Evolutionary conservation across 148 eudicot genomes (phyloP), one percentile per base, ranked within the genome.

Genomic region (Camellia lanceoleosa): DNA sequence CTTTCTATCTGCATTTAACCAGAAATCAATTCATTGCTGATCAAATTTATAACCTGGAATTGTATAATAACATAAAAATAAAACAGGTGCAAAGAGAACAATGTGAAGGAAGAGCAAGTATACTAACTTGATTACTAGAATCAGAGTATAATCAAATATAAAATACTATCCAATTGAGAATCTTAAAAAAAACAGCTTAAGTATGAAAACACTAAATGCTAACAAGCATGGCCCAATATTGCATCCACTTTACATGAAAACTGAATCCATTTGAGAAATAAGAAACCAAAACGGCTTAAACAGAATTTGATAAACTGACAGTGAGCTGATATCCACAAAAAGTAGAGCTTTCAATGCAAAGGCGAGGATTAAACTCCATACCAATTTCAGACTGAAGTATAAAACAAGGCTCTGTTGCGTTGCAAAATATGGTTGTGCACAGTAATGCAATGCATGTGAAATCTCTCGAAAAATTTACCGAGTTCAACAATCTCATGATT

Each of bases 1-100:
- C 89, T 90, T 81, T 93, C 94, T 81, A 95, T 85, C 98, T 95
- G 94, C 85, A 85, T 23, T 75, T 78, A 78, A 84, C 76, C 81
- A 83, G 18, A 82, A 77, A 68, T 52, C 63, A 74, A 49, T 63
- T 75, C 55, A 80, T 51, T 42, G 70, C 19, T 70, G 3, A 62
- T n/a, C 64, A 73, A 15, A 63, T 20, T 18, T 49, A 47, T 30
- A 15, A 63, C 59, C 11, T 30, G 54, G 47, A 63, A 65, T 18
- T 47, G 14, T 23, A n/a, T 11, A 58, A 62, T 20, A 76, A 62
- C 18, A 13, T 30, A 12, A 2, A 60, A 44, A 75, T 44, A 58
- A 16, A 60, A 75, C 30, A 73, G 23, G 61, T 18, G 30, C 8
- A 10, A 76, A 67, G 41, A 2, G 15, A 80, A 52, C 42, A 44